Evolutionary conservation across 306 rosid genomes (phyloP).

Genomic region (Purshia tridentata): DNA sequence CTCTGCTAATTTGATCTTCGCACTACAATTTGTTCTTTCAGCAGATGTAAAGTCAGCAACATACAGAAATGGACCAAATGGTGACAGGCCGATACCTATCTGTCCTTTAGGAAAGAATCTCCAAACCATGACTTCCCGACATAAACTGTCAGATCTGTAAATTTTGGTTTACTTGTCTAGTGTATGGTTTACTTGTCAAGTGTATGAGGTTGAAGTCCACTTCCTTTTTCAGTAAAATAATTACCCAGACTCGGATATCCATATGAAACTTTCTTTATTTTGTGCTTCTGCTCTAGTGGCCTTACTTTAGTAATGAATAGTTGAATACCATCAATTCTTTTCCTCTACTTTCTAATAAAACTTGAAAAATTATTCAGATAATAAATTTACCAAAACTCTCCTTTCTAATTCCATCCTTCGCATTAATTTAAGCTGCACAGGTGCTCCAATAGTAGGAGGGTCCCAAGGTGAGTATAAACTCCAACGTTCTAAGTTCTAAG

Average conservation of each 20-base stretch:
- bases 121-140: constrained; percentile 7
- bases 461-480: too few species aligned
- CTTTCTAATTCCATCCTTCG: too few species aligned
- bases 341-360: background rate
- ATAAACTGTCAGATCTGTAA: constrained; percentile 7
- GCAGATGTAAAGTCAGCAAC: background rate
- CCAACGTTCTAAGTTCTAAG: background rate
- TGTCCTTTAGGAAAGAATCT: constrained; percentile 1
- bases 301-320: background rate
- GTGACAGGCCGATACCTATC: background rate
- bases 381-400: too few species aligned
- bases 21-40: background rate
- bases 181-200: constrained; percentile 3
- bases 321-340: background rate
- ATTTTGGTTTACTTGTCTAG: constrained; percentile 8
- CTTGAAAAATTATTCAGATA: too few species aligned
- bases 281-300: background rate
- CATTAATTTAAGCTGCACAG: too few species aligned
- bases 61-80: background rate
- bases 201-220: background rate
- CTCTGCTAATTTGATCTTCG: background rate
- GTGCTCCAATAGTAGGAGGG: too few species aligned
- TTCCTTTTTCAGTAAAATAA: background rate
- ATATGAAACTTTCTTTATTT: background rate
- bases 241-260: background rate